A percentile compares a stretch with the other conserved stretches of the same genome.
phyloP scores from a whole-genome alignment of 1,284 basidiomycete species.

The Quambalaria eucalypti region DNA sequence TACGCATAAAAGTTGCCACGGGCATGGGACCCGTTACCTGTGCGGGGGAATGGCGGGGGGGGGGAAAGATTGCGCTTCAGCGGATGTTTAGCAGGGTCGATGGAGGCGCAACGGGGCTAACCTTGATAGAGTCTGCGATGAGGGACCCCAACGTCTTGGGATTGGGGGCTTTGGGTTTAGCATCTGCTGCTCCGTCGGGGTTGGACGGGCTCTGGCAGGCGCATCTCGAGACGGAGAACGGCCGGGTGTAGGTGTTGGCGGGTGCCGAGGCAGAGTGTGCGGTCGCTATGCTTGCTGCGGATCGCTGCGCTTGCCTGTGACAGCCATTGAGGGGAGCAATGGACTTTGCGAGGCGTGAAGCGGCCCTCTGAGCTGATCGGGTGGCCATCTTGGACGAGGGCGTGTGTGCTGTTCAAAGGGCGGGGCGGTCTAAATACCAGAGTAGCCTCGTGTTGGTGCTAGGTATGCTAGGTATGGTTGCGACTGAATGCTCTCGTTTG shows the following conservation, averaged over 20 bases:
- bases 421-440: neutral
- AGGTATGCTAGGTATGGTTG: neutral
- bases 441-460: neutral
- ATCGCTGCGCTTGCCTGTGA: neutral
- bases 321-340: neutral
- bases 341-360: neutral
- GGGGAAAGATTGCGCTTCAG: no score
- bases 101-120: neutral
- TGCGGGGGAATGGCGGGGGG: neutral
- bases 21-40: conserved; percentile 37
- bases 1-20: conserved; percentile 43
- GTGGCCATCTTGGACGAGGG: neutral
- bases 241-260: neutral
- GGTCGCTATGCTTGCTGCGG: neutral
- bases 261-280: neutral
- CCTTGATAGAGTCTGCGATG: conserved; percentile 7
- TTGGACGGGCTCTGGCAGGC: neutral
- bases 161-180: neutral
- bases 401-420: neutral
- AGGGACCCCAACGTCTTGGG: conserved; percentile 6
- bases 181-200: neutral
- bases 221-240: no score
- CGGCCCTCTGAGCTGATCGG: neutral
- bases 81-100: neutral
- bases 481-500: neutral